Evolutionary conservation across 2,329 filamentous ascomycete genomes (phyloP), one percentile per base, ranked within the genome.

Genomic region (Teratosphaeria gauchensis): DNA sequence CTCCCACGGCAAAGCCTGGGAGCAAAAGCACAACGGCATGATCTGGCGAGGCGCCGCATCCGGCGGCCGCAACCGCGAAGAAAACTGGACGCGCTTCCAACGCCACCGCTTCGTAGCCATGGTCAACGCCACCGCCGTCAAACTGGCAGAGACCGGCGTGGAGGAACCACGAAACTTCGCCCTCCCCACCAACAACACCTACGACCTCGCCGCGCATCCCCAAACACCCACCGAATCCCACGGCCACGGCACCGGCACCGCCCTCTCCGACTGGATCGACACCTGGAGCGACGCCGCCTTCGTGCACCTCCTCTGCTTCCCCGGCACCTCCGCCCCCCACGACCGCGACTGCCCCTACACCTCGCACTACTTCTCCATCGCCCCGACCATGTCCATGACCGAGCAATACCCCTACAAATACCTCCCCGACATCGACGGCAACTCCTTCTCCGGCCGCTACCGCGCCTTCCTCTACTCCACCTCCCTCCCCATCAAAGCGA

Each of bases 351-450:
- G 82, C 63, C 69, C 73, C 2, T 80, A 82, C 63, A 76, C 76
- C 1, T 71, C 75, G 33, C 67, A 69, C 1, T 76, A 74, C 62
- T 78, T 74, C 59, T 21, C 61, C 5, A 59, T 73, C n/a, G 68
- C 67, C 3, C 58, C 66, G 1, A 56, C 59, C 1, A 69, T 75
- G 42, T 61, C 71, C 2, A 74, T 77, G 70, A 64, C 66, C 4
- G 64, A 77, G n/a, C 74, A 76, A 61, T 81, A 76, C 66, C 61
- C 69, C 2, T 77, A 78, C 74, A 92, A 90, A 69, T 89, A 83
- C 68, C 77, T 92, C 1, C 83, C 87, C 0, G 89, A 94, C 69
- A 81, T 92, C 58, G 89, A 92, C 71, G 89, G 89, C 1, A 84
- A 85, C 64, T 70, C 67, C 16, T 76, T 75, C 65, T 72, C 67